Evolutionary conservation across 1,284 basidiomycete species (phyloP).

Genomic region (Tylopilus orsonianus): DNA sequence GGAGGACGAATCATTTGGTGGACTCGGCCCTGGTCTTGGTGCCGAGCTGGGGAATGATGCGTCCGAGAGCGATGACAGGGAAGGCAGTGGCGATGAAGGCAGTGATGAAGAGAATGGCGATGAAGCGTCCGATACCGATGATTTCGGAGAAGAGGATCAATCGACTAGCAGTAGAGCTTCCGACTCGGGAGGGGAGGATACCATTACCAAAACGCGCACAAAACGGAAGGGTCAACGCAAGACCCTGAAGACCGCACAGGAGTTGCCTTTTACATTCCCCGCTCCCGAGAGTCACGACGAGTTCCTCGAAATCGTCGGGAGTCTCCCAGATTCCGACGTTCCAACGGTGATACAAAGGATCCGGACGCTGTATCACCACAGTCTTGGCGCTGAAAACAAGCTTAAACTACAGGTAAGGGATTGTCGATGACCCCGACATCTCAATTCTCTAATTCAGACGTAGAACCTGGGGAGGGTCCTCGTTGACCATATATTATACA

Average conservation of each 20-base stretch:
- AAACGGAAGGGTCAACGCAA: constrained; percentile 32
- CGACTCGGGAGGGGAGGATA: constrained; percentile 41
- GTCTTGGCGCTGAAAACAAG: constrained; percentile 89
- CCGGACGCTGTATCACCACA: constrained; percentile 88
- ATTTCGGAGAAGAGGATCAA: constrained; percentile 37
- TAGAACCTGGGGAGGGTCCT: constrained; percentile 79
- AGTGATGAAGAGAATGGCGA: constrained; percentile 43
- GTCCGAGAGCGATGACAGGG: constrained; percentile 34
- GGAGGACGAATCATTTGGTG: constrained; percentile 49
- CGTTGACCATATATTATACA: constrained; percentile 88
- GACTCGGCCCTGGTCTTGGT: constrained; percentile 53
- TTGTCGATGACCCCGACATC: constrained; percentile 4
- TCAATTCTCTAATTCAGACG: constrained; percentile 3
- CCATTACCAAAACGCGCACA: constrained; percentile 40
- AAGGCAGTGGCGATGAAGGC: constrained; percentile 56
- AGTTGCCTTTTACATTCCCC: constrained; percentile 90
- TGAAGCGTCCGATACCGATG: constrained; percentile 38
- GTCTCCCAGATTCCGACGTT: constrained; percentile 69
- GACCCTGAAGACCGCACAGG: constrained; percentile 39
- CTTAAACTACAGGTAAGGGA: constrained; percentile 77
- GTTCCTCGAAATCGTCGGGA: constrained; percentile 80
- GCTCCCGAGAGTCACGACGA: constrained; percentile 88
- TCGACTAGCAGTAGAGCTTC: constrained; percentile 35
- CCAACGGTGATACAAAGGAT: constrained; percentile 90
- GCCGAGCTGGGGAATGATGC: constrained; percentile 22